A percentile compares a stretch with the other conserved stretches of the same genome.
These are phyloP conservation scores for Oryza meridionalis DNA, from an alignment of 176 grass and related monocot genomes.

Conservation along the genomic window DNA sequence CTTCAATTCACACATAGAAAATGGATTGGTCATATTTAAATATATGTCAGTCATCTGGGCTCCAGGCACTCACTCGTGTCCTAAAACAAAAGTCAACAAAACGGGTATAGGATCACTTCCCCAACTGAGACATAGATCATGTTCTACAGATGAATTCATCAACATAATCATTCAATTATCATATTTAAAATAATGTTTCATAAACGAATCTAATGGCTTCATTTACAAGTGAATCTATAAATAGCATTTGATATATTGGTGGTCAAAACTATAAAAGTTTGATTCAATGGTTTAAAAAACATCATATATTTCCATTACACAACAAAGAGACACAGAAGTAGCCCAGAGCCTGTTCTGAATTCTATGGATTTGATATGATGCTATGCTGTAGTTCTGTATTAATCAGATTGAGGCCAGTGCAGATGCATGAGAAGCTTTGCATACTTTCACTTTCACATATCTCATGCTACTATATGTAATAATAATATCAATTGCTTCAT, in stretches of 20 bases:
- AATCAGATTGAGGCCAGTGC: neutral
- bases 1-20: slow-evolving; percentile 8
- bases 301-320: neutral
- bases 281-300: neutral
- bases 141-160: neutral
- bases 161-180: slow-evolving; percentile 11
- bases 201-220: neutral
- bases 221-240: neutral
- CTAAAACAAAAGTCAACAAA: neutral
- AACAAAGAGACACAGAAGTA: slow-evolving; percentile 6
- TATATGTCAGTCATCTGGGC: neutral
- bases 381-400: neutral
- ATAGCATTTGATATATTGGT: neutral
- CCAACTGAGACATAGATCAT: neutral
- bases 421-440: neutral
- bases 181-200: neutral
- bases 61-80: neutral
- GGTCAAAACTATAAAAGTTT: neutral
- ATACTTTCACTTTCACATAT: neutral
- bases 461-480: slow-evolving; percentile 13
- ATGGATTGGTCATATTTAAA: slow-evolving; percentile 11
- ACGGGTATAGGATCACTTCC: neutral
- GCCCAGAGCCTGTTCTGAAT: neutral
- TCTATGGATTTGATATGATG: neutral
- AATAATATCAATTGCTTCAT: neutral